Percentiles rank a stretch among this genome's conserved stretches.
Conservation (phyloP, 768 basidiomycete genomes). For the Hypsizygus marmoreus region DNA sequence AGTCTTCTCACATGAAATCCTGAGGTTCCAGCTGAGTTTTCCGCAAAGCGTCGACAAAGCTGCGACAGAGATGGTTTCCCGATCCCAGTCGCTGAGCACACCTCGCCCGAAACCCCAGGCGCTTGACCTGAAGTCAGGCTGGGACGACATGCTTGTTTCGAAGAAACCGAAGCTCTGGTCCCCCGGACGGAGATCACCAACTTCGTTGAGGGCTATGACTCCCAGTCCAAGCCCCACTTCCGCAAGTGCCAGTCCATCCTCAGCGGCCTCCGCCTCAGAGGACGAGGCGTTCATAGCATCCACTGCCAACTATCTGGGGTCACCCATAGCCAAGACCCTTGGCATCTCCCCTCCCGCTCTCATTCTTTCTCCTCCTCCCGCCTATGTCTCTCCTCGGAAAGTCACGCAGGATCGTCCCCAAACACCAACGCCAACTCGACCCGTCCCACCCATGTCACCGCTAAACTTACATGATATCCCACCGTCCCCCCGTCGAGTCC, state of each 20-base stretch:
- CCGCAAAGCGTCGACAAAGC: conserved; percentile 8
- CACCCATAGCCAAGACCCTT: conserved; percentile 42
- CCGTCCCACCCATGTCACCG: conserved; percentile 13
- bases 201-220: conserved; percentile 17
- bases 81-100: conserved; percentile 21
- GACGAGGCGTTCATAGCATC: conserved; percentile 45
- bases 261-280: no score
- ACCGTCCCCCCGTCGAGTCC: conserved; percentile 25
- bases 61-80: conserved; percentile 13
- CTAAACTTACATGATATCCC: conserved; percentile 8
- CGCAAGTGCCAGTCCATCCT: no score
- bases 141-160: conserved; percentile 48
- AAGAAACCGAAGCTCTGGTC: conserved; percentile 27
- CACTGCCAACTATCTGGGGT: conserved; percentile 46
- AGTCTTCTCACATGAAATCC: conserved; percentile 1
- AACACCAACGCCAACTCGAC: conserved; percentile 8
- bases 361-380: conserved; percentile 21
- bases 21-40: not conserved
- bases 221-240: conserved; percentile 28
- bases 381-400: conserved; percentile 17
- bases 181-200: conserved; percentile 21
- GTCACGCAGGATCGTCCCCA: conserved; percentile 4
- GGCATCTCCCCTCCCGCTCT: conserved; percentile 34
- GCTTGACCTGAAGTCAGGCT: conserved; percentile 47
- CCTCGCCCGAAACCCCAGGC: conserved; percentile 26